phyloP scores from a whole-genome alignment of 768 basidiomycete species.

The Russula brevipes region DNA sequence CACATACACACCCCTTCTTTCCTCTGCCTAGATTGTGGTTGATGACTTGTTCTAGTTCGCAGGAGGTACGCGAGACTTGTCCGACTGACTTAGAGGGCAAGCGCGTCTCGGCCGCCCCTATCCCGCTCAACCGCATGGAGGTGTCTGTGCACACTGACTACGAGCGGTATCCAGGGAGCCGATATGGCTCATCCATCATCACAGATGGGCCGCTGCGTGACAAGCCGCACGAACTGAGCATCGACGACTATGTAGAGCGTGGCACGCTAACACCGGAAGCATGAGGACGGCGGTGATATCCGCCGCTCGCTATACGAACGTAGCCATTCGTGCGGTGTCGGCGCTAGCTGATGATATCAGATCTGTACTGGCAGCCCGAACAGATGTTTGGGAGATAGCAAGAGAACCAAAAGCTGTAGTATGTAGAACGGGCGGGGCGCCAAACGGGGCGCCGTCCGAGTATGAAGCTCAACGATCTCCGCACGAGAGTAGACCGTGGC shows the following conservation, averaged over 20 bases:
- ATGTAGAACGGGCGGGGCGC: too few species aligned
- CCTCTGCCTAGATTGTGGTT: background rate
- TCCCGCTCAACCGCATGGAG: background rate
- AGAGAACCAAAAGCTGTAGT: too few species aligned
- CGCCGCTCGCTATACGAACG: too few species aligned
- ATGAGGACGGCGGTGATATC: background rate
- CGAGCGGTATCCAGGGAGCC: background rate
- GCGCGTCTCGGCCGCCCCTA: background rate
- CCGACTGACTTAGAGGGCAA: background rate
- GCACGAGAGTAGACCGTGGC: too few species aligned
- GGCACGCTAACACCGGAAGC: too few species aligned
- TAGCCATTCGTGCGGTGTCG: too few species aligned
- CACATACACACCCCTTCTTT: background rate
- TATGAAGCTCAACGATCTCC: too few species aligned
- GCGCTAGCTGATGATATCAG: too few species aligned
- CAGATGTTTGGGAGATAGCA: too few species aligned
- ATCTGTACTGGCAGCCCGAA: too few species aligned
- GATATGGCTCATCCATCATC: background rate
- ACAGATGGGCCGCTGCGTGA: background rate
- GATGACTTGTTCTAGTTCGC: background rate
- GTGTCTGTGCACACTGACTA: background rate
- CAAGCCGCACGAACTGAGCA: background rate
- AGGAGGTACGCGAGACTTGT: too few species aligned
- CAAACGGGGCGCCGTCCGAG: too few species aligned
- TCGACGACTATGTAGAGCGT: background rate